Evolutionary conservation across 495 filamentous ascomycete genomes (phyloP).

Genomic region (Venustampulla echinocandica): DNA sequence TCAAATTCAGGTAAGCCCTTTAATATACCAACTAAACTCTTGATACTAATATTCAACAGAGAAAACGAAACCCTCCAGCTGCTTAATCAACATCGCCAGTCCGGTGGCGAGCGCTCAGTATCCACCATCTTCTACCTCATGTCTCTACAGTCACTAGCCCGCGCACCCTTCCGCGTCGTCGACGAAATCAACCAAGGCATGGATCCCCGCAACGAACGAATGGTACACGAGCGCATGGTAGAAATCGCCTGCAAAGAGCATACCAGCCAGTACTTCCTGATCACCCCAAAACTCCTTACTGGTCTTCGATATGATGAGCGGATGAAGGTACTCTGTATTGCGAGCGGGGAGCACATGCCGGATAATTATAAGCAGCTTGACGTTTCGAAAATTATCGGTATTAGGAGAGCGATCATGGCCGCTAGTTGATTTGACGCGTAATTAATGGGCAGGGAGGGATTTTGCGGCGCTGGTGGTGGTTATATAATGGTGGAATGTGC

Average conservation of each 20-base stretch:
- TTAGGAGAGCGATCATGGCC: slow-evolving; percentile 30
- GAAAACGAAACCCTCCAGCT: slow-evolving; percentile 76
- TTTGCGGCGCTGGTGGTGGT: not conserved
- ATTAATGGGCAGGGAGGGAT: too few species aligned
- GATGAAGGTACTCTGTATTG: slow-evolving; percentile 92
- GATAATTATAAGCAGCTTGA: slow-evolving; percentile 45
- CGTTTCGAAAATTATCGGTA: slow-evolving; percentile 41
- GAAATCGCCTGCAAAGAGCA: slow-evolving; percentile 78
- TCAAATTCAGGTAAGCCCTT: slow-evolving; percentile 72
- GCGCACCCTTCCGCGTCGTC: slow-evolving; percentile 96
- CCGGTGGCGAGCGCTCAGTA: slow-evolving; percentile 91
- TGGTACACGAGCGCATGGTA: slow-evolving; percentile 95
- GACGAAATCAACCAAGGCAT: slow-evolving; percentile 99
- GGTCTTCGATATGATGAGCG: slow-evolving; percentile 76
- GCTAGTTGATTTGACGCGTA: too few species aligned
- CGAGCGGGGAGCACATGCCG: slow-evolving; percentile 86
- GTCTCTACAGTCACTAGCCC: slow-evolving; percentile 89
- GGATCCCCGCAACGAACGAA: slow-evolving; percentile 95
- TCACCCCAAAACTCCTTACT: slow-evolving; percentile 92
- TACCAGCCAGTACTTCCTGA: slow-evolving; percentile 79
- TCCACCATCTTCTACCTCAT: slow-evolving; percentile 99
- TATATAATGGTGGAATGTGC: not conserved
- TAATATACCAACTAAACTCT: not conserved
- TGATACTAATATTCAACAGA: slow-evolving; percentile 28
- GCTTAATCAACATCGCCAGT: slow-evolving; percentile 86